A percentile compares a stretch with the other conserved stretches of the same genome.
These are phyloP conservation scores for Penicillium italicum DNA, from an alignment of 2,329 filamentous ascomycete genomes.

Conservation along the genomic window DNA sequence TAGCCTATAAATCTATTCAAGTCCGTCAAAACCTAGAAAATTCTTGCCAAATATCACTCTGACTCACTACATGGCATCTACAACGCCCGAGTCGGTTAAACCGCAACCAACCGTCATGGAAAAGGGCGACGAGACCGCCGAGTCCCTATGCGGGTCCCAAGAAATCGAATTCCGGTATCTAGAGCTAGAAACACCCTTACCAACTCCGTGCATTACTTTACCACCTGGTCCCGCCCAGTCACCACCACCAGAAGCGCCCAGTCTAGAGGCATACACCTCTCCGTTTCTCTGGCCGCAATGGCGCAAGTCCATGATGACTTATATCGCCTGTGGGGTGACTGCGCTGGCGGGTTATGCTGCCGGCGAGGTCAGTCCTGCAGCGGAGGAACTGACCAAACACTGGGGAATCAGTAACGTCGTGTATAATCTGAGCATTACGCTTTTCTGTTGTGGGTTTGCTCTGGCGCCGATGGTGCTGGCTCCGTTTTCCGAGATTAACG, in stretches of 20 bases:
- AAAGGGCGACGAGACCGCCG: conserved; percentile 10
- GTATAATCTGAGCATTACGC: conserved; percentile 71
- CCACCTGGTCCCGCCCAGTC: conserved; percentile 29
- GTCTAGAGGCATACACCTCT: conserved; percentile 63
- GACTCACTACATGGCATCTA: neutral
- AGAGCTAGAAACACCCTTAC: conserved; percentile 59
- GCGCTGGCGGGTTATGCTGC: conserved; percentile 75
- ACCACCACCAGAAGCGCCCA: conserved; percentile 56
- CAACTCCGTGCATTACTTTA: conserved; percentile 39
- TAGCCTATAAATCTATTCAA: neutral
- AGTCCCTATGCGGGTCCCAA: conserved; percentile 15
- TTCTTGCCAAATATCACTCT: neutral
- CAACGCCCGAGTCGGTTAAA: neutral
- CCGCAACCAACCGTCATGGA: conserved; percentile 11
- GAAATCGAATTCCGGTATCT: conserved; percentile 58
- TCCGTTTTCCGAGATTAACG: conserved; percentile 84
- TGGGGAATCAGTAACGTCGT: conserved; percentile 64
- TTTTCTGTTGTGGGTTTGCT: conserved; percentile 77
- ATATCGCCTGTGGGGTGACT: conserved; percentile 72
- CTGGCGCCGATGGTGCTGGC: conserved; percentile 83
- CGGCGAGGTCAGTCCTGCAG: conserved; percentile 72
- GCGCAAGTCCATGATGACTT: conserved; percentile 68
- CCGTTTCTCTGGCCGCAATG: conserved; percentile 69
- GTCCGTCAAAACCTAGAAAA: neutral
- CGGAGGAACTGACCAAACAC: conserved; percentile 61